Evolutionary conservation across 495 filamentous ascomycete genomes (phyloP), one percentile per base, ranked within the genome.

Genomic region (Thermochaetoides thermophila): DNA sequence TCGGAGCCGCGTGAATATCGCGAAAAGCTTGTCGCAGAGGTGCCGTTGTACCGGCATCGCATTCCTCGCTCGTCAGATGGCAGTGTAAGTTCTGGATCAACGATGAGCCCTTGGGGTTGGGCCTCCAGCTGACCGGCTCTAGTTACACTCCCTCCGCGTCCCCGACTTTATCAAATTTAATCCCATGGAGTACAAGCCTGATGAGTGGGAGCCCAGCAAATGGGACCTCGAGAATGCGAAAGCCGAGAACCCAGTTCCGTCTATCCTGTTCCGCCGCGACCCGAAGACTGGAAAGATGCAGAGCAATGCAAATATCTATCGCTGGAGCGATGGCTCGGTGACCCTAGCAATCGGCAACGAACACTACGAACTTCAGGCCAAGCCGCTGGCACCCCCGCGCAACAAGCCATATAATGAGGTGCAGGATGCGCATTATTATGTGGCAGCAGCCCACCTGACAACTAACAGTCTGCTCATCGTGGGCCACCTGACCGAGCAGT

Each of bases 321-420:
- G 68, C 38, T 92, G 84, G 84, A 80, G 78, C 38, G 83, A 92
- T 46, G 83, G 83, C 23, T 84, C 80, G 5, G 54, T 84, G 17
- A 92, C 86, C 11, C 62, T 95, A 7, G 73, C 70, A 0, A 49
- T 73, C 27, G 80, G 85, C 7, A 64, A 65, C 31, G 75, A 80
- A 40, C 84, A 92, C 44, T 92, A 83, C 59, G 74, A 80, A 42
- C 71, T 92, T 24, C 61, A 74, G 35, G 71, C 69, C 41, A 87
- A 86, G 57, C 53, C 67, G 3, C 76, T 93, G 35, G 81, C 79
- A 1, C 81, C 82, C 25, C 66, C 74, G 13, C 38, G 45, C 18
- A 45, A 52, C 42, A 66, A 68, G 44, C 51, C 59, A 5, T 85
- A 87, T 49, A 64, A 80, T 28, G 64, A 76, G 17, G 69, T 74